Evolutionary conservation across 345 rosid species (phyloP), one percentile per base, ranked within the genome.

Genomic region (Gossypium arboreum): DNA sequence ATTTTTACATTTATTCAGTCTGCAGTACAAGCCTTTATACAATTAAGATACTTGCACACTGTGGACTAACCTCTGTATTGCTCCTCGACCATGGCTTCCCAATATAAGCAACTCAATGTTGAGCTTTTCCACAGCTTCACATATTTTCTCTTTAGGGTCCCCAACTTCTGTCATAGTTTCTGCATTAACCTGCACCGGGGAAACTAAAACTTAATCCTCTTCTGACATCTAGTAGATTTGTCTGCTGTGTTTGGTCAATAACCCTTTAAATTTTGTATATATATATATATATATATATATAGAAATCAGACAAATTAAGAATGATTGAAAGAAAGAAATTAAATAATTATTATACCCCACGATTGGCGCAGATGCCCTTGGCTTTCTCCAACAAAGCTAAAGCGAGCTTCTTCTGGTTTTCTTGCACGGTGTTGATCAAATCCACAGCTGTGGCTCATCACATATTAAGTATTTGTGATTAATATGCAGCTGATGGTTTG

Each of bases 21-120:
- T 15, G 1, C 43, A 41, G 41, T 34, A 34, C 41, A 34, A 57
- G 20, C 43, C 16, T 44, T 65, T 44, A 18, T 10, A 44, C 20
- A 11, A 34, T 52, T 17, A 39, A 54, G 20, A 55, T 52, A 44
- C 12, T 57, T 59, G 18, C n/a, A 43, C 51, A 69, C 3, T n/a
- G 27, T 64, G 18, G 64, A 72, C 82, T 29, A 72, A 89, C 93
- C 93, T 89, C 80, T 85, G 68, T 48, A 87, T 75, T 24, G 88
- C 66, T 76, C 91, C 91, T 29, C 87, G 86, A 60, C 85, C 72
- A 20, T 85, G 80, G 74, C 90, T 89, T 55, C 93, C 91, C 27
- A 89, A 10, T 9, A 89, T 52, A 13, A 89, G 88, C 29, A 89
- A 79, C 17, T 86, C 51, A 68, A 80, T 73, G 11, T 81, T 76